Conservation (phyloP, 164 flowering plant species). For the Nymphaea thermarum region DNA sequence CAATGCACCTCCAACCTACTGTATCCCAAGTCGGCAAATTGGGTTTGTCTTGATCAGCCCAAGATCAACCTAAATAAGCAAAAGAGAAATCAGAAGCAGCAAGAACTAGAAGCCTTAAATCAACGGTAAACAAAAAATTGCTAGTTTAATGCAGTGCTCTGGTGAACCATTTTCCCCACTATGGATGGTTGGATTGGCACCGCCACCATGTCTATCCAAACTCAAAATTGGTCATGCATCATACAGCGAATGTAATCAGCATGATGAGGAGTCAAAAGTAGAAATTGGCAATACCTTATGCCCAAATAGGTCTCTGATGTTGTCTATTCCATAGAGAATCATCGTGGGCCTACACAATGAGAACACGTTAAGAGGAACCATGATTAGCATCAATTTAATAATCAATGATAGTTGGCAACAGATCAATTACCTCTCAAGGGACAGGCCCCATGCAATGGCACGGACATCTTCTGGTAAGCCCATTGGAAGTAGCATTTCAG, state of each 20-base stretch:
- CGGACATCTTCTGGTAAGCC: slow-evolving; percentile 92
- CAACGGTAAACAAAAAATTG: neutral
- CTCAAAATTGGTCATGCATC: neutral
- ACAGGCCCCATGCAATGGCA: slow-evolving; percentile 98
- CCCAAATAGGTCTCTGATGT: slow-evolving; percentile 95
- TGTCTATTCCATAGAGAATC: slow-evolving; percentile 84
- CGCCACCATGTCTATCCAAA: neutral
- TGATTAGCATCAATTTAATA: neutral
- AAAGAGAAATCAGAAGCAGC: neutral
- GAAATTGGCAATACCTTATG: slow-evolving; percentile 49
- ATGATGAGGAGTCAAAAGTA: neutral
- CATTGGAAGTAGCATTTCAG: slow-evolving; percentile 98
- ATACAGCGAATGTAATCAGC: neutral
- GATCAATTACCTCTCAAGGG: slow-evolving; percentile 69
- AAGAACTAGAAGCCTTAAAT: neutral
- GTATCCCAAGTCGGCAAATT: slow-evolving; percentile 22
- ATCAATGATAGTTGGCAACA: neutral
- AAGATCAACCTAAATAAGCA: slow-evolving; percentile 23
- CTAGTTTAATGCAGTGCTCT: neutral
- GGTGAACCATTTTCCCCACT: neutral
- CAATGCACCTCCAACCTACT: slow-evolving; percentile 1
- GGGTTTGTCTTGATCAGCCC: slow-evolving; percentile 24
- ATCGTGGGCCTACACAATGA: slow-evolving; percentile 71
- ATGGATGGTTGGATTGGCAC: neutral
- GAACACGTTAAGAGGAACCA: neutral